Conservation (phyloP, 2,329 filamentous ascomycete species). For the Claviceps sp. region DNA sequence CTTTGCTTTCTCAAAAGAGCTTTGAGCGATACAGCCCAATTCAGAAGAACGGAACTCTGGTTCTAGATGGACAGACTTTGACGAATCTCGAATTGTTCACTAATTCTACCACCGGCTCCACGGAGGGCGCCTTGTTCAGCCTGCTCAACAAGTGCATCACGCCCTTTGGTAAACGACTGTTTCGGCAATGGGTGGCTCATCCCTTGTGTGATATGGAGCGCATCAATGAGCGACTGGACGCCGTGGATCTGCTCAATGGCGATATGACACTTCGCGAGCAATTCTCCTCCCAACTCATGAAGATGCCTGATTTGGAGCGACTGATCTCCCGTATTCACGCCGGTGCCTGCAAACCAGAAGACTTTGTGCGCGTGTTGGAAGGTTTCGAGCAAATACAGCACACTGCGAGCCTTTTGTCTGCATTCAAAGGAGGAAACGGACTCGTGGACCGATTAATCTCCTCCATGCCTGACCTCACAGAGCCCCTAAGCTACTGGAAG, state of each 20-base stretch:
- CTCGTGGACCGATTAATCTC: conserved; percentile 73
- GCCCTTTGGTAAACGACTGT: conserved; percentile 90
- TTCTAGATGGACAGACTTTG: conserved; percentile 88
- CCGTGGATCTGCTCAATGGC: conserved; percentile 82
- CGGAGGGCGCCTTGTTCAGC: conserved; percentile 76
- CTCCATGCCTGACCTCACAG: conserved; percentile 72
- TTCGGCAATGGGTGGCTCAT: conserved; percentile 95
- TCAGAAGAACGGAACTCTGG: conserved; percentile 73
- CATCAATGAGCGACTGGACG: conserved; percentile 89
- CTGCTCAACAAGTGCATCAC: conserved; percentile 91
- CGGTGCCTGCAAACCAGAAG: conserved; percentile 74
- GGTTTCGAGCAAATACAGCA: conserved; percentile 98
- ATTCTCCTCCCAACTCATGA: conserved; percentile 76
- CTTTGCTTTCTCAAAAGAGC: conserved; percentile 77
- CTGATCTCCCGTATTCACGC: conserved; percentile 92
- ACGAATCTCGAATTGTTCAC: conserved; percentile 97
- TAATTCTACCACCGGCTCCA: conserved; percentile 77
- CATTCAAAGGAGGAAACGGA: conserved; percentile 64
- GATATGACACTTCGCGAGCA: conserved; percentile 70
- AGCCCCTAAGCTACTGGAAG: conserved; percentile 72
- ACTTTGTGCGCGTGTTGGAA: conserved; percentile 87
- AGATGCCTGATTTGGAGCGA: conserved; percentile 87
- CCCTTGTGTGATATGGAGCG: conserved; percentile 73
- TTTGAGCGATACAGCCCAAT: conserved; percentile 91
- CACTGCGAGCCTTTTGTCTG: conserved; percentile 66